Evolutionary conservation across 2,329 filamentous ascomycete species (phyloP).

Genomic region (Helminthosporium solani): DNA sequence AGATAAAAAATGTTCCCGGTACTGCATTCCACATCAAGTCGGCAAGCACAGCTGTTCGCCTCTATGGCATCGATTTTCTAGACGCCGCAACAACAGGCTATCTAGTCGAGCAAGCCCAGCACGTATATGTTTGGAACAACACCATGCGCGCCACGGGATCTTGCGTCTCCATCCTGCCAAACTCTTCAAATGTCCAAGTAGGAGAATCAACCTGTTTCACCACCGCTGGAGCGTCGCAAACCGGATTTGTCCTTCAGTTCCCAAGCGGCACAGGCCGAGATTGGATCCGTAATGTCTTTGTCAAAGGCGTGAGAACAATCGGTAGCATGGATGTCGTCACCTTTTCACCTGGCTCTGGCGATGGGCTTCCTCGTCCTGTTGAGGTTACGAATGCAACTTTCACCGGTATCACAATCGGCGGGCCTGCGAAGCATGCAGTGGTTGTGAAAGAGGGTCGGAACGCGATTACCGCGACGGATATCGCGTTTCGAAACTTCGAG

Average conservation of each 20-base stretch:
- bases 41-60: slow-evolving; percentile 6
- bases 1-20: slow-evolving; percentile 10
- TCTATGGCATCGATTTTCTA: slow-evolving; percentile 9
- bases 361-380: slow-evolving; percentile 1
- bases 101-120: slow-evolving; percentile 8
- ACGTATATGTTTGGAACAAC: slow-evolving; percentile 17
- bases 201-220: slow-evolving; percentile 12
- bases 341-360: neutral
- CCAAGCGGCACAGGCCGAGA: neutral
- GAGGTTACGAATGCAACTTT: slow-evolving; percentile 18
- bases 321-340: slow-evolving; percentile 12
- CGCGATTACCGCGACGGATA: slow-evolving; percentile 8
- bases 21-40: slow-evolving; percentile 8
- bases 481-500: slow-evolving; percentile 8
- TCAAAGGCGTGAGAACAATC: slow-evolving; percentile 6
- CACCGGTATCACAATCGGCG: slow-evolving; percentile 8
- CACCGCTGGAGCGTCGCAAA: neutral
- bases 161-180: slow-evolving; percentile 9
- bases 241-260: slow-evolving; percentile 6
- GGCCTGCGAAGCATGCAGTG: slow-evolving; percentile 6
- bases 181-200: slow-evolving; percentile 14
- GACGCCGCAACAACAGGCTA: slow-evolving; percentile 1
- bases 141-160: slow-evolving; percentile 8
- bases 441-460: slow-evolving; percentile 2
- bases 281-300: slow-evolving; percentile 14